Base-by-base conservation (phyloP, 169 alveolate species). In the Plasmodium falciparum region DNA sequence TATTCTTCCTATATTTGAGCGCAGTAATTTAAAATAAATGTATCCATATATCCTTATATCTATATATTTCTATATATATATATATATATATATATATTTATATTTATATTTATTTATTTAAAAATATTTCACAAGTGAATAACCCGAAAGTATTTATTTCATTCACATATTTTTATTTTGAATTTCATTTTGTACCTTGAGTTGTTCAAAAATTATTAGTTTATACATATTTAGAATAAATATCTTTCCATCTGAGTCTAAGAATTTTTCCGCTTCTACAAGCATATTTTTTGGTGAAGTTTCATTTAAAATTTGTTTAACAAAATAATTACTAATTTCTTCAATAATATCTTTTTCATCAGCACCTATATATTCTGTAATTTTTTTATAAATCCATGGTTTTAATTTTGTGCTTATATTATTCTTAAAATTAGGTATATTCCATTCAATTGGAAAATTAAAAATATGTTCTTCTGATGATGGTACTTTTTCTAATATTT, bases 301-400 rank as follows among this genome's bases (percentile, higher is more conserved):
- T 33, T 92, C 94, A 24, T 93, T 97, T 39, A 78, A 52, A 17
- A 95, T 89, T 26, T 95, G 93, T 50, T 85, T 72, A 43, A 88
- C 63, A 54, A 94, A 75, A 74, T 88, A 95, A 54, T 91, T 45
- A 29, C 91, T 95, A 11, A 95, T 65, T 69, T 94, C 96, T 61
- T 93, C 96, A 13, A 66, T 83, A 2, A 91, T 91, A 47, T 93
- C 95, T 13, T 88, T 47, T 71, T 95, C 97, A 49, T 95, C 97
- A n/a, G 92, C 92, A 22, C 97, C 97, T 97, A 95, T 94, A 66
- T 80, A 95, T 76, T 95, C 97, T 15, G 76, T 65, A 15, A 95
- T 88, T 71, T 95, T 93, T 86, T 88, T 76, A 29, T 91, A 66
- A 59, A 95, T 94, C 97, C 97, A 95, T 3, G 97, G 97, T 71